Conservation (phyloP, 441 rosid genomes). For the Populus hybrid region DNA sequence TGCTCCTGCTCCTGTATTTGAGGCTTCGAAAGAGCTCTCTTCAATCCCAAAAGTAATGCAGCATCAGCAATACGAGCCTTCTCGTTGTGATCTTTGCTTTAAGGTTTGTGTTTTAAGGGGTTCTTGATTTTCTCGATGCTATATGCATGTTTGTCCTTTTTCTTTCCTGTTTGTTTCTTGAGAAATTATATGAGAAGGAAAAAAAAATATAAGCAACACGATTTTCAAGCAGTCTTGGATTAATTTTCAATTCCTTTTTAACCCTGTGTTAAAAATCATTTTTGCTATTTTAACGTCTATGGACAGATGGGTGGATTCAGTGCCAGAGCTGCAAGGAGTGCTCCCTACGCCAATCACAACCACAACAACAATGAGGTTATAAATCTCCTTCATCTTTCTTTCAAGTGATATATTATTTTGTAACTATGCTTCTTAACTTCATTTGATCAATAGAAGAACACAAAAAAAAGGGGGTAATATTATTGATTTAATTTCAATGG, state of each 20-base stretch:
- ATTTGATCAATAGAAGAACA: not conserved
- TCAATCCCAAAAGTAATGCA: constrained; percentile 64
- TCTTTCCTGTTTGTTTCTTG: constrained; percentile 1
- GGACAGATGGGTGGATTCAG: constrained; percentile 18
- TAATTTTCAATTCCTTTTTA: not conserved
- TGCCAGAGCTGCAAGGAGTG: constrained; percentile 25
- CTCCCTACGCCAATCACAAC: constrained; percentile 13
- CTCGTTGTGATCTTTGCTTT: constrained; percentile 39
- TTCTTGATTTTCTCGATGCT: not conserved
- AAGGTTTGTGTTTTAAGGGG: constrained; percentile 45
- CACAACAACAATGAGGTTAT: constrained; percentile 16
- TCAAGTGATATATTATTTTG: not conserved
- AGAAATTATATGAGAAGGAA: not conserved
- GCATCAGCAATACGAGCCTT: constrained; percentile 9
- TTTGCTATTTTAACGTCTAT: constrained; percentile 7
- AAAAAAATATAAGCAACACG: not conserved
- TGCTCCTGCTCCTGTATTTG: constrained; percentile 25
- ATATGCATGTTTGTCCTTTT: constrained; percentile 1
- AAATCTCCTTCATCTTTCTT: not conserved
- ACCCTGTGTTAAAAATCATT: not conserved
- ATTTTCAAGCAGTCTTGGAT: not conserved
- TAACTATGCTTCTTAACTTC: not conserved
- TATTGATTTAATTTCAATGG: not conserved
- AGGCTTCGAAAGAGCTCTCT: constrained; percentile 78
- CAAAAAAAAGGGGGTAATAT: not conserved